Evolutionary conservation across 2,329 filamentous ascomycete genomes (phyloP).

Genomic region (Tetracladium maxilliforme): DNA sequence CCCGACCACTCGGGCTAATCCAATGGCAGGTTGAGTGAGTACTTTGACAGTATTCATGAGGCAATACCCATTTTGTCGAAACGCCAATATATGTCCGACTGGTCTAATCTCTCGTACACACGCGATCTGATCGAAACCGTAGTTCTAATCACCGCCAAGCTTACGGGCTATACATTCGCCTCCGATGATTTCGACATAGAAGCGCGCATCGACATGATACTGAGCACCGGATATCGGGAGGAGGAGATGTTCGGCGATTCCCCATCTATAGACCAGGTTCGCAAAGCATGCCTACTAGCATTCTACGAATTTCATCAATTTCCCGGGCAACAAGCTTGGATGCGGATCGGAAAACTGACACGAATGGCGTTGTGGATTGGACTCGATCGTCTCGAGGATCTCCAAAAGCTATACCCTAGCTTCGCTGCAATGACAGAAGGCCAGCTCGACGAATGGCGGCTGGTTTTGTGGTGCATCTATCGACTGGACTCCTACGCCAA

Average conservation of each 20-base stretch:
- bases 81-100: slow-evolving; percentile 10
- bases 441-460: slow-evolving; percentile 19
- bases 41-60: slow-evolving; percentile 15
- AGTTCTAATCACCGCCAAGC: slow-evolving; percentile 13
- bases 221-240: slow-evolving; percentile 6
- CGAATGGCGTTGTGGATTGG: slow-evolving; percentile 17
- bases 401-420: slow-evolving; percentile 10
- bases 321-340: slow-evolving; percentile 16
- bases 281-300: slow-evolving; percentile 17
- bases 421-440: slow-evolving; percentile 10
- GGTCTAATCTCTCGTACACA: slow-evolving; percentile 9
- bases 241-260: slow-evolving; percentile 2
- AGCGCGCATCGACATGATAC: slow-evolving; percentile 9
- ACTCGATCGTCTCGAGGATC: slow-evolving; percentile 17
- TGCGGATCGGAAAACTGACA: slow-evolving; percentile 15
- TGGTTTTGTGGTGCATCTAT: slow-evolving; percentile 20
- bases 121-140: slow-evolving; percentile 11
- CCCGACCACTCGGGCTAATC: too few relatives aligned
- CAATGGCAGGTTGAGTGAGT: too few relatives aligned
- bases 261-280: slow-evolving; percentile 12
- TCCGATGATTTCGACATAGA: slow-evolving; percentile 10
- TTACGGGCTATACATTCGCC: slow-evolving; percentile 9
- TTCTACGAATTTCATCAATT: slow-evolving; percentile 21
- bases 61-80: slow-evolving; percentile 15
- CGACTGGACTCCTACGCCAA: slow-evolving; percentile 20